Base-by-base conservation (phyloP, 2,329 filamentous ascomycete species). In the Pyrenophora graminea region DNA sequence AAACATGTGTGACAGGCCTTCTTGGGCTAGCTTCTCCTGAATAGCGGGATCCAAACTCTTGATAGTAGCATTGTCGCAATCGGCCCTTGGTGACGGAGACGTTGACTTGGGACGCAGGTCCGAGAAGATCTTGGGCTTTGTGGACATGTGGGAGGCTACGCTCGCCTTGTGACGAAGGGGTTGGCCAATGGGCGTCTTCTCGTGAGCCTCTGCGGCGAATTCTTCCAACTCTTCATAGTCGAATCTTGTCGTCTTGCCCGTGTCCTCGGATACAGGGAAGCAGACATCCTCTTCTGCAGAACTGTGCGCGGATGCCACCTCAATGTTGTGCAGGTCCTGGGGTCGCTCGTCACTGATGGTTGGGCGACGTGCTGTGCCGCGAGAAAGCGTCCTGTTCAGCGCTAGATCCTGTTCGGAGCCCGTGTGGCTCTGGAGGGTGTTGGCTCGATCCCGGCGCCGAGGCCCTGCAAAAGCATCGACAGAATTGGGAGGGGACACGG, bases 401-500 rank as follows among this genome's bases (percentile, higher is more conserved):
- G 83, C 80, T 18, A 83, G 77, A 19, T 85, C 79, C 12, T 82
- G 63, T 30, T 83, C 79, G 2, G 82, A 82, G 30, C 65, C 64
- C 0, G 68, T 55, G 27, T 80, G 62, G 70, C 84, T 87, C 53
- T 86, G 90, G 55, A 84, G 70, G 3, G 86, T 88, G 42, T 84
- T 82, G 40, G 85, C 81, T 37, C 92, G 88, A 69, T 93, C 90
- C 52, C 92, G 87, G 52, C 91, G 89, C 43, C 91, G 88, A 48
- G 90, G 90, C 66, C 94, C 90, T 15, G 94, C 94, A 74, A 99
- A 99, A 3, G 94, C 94, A 73, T 97, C 96, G 44, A 99, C 91
- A 0, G 94, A 99, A 73, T 97, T 99, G 6, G 94, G 94, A 9
- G 93, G 93, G 5, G 94, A 97, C 2, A 84, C 78, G 1, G 90